phyloP scores from a whole-genome alignment of 768 basidiomycete species.

The Pleurotus tuoliensis region DNA sequence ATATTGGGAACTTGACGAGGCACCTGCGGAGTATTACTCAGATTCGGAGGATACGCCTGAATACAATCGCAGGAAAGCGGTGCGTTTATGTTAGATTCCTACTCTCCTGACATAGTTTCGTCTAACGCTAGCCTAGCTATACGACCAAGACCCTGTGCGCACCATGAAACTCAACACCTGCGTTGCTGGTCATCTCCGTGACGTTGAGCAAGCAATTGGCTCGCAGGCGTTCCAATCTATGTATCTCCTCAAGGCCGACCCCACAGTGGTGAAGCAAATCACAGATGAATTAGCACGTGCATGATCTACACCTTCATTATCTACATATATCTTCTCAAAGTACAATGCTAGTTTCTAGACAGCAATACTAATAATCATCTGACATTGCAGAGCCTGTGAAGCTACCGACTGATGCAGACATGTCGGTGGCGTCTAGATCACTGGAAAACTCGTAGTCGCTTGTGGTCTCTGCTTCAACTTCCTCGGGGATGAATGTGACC shows the following conservation, averaged over 20 bases:
- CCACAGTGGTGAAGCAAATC: conserved; percentile 70
- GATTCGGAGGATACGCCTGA: conserved; percentile 71
- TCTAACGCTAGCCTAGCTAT: conserved; percentile 41
- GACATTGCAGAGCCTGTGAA: conserved; percentile 45
- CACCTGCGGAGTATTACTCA: conserved; percentile 56
- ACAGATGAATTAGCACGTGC: conserved; percentile 41
- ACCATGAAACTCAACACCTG: conserved; percentile 58
- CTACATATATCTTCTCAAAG: background rate
- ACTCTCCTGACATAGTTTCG: conserved; percentile 6
- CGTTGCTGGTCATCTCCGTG: conserved; percentile 53
- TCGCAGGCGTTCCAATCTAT: conserved; percentile 50
- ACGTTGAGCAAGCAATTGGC: conserved; percentile 57
- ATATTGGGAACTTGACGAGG: conserved; percentile 68
- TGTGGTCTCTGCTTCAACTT: conserved; percentile 34
- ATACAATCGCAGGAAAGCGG: conserved; percentile 69
- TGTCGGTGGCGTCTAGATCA: conserved; percentile 45
- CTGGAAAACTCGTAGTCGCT: conserved; percentile 64
- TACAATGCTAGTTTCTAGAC: background rate
- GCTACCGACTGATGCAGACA: conserved; percentile 53
- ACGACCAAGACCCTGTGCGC: conserved; percentile 70
- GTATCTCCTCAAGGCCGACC: conserved; percentile 67
- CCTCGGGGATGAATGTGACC: conserved; percentile 31
- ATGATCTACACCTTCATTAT: conserved; percentile 5
- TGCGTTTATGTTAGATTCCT: conserved; percentile 28
- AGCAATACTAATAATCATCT: conserved; percentile 21